These are phyloP conservation scores for Tilletiaria anomala DNA, from an alignment of 1,284 basidiomycete species.

Conservation along the genomic window DNA sequence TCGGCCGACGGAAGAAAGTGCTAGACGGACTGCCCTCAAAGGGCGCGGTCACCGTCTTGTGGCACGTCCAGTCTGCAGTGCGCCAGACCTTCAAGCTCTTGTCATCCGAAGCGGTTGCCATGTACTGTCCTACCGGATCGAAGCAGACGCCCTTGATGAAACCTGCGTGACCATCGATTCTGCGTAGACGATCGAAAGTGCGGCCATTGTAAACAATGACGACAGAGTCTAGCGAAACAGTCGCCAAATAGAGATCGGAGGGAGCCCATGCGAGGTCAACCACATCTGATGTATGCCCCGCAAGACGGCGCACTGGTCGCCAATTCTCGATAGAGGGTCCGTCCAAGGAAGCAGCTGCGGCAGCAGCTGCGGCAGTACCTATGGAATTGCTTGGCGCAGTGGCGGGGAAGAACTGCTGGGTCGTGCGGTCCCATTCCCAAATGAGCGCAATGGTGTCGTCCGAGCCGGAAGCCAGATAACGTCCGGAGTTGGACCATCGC, in stretches of 20 bases:
- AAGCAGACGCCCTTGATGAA: constrained; percentile 98
- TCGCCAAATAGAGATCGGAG: constrained; percentile 61
- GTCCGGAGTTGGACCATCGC: constrained; percentile 87
- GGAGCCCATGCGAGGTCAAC: constrained; percentile 91
- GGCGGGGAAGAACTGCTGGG: too few species aligned
- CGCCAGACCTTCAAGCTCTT: constrained; percentile 92
- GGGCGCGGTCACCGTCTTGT: constrained; percentile 64
- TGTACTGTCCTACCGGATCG: constrained; percentile 90
- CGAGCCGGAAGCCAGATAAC: constrained; percentile 87
- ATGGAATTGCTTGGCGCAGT: too few species aligned
- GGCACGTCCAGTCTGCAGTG: constrained; percentile 67
- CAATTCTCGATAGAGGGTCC: constrained; percentile 69
- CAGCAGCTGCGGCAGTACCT: too few species aligned
- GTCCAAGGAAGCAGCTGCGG: background rate
- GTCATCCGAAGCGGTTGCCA: constrained; percentile 71
- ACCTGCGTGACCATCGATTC: constrained; percentile 76
- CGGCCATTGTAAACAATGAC: constrained; percentile 63
- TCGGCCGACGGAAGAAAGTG: constrained; percentile 84
- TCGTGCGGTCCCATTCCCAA: constrained; percentile 83
- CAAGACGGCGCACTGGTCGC: constrained; percentile 79
- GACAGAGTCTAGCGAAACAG: constrained; percentile 79
- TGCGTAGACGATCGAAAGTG: constrained; percentile 46
- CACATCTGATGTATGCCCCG: constrained; percentile 71
- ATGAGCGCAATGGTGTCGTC: constrained; percentile 92
- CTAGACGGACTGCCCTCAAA: constrained; percentile 86